Base-by-base conservation (phyloP, 208 protist species). In the Crithidia expoeki region DNA sequence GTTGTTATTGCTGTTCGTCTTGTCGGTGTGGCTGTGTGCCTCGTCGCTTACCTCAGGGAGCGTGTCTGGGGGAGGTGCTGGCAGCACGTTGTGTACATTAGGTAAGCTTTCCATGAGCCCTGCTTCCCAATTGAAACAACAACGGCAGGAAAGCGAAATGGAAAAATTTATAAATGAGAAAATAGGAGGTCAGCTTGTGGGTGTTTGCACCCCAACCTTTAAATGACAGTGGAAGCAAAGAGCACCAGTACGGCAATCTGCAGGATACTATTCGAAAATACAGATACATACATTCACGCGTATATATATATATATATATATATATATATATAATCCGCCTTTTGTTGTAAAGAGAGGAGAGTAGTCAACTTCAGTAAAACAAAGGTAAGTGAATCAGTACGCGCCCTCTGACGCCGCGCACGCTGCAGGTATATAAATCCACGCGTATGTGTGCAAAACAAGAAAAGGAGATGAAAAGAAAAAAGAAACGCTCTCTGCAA, bases 401-500 rank as follows among this genome's bases (percentile, higher is more conserved):
- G n/a, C n/a, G n/a, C n/a, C n/a, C n/a, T n/a, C n/a, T n/a, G n/a
- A n/a, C n/a, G n/a, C n/a, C n/a, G n/a, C n/a, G n/a, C n/a, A n/a
- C n/a, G n/a, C n/a, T n/a, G n/a, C n/a, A 74, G 36, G 36, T 40
- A 34, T 14, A 52, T 75, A 42, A 34, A 56, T 47, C 25, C 17
- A 32, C 46, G 10, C 40, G 49, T 16, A 14, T 6, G 67, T 58
- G 23, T 21, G n/a, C n/a, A n/a, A n/a, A n/a, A n/a, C n/a, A n/a
- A n/a, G n/a, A n/a, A n/a, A n/a, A n/a, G 36, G 49, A 34, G 62
- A 30, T 44, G 38, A 64, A 23, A 79, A 58, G 34, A 65, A 62
- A 72, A 52, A 64, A 33, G 55, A 71, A 63, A 77, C n/a, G 42
- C 38, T n/a, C n/a, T n/a, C n/a, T n/a, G n/a, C n/a, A n/a, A n/a